Conservation (phyloP, 2,329 filamentous ascomycete species). For the Paecilomyces dactylethromorphus region DNA sequence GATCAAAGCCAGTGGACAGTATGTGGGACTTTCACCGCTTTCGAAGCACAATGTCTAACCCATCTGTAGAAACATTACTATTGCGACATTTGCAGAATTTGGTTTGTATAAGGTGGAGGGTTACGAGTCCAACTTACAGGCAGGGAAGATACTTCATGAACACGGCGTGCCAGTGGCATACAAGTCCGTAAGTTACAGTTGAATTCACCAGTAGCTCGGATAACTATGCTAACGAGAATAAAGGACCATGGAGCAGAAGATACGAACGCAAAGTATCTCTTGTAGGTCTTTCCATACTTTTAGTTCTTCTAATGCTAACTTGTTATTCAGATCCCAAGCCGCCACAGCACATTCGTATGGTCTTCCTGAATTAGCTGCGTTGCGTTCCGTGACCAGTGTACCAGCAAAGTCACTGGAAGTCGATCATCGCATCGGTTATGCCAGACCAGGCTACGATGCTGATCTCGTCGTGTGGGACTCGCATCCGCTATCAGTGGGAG, state of each 20-base stretch:
- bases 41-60: slow-evolving; percentile 51
- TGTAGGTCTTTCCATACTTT: slow-evolving; percentile 13
- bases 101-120: slow-evolving; percentile 68
- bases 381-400: slow-evolving; percentile 53
- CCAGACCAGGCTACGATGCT: slow-evolving; percentile 57
- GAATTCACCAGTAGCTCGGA: neutral
- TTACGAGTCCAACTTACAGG: slow-evolving; percentile 58
- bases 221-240: neutral
- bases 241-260: slow-evolving; percentile 28
- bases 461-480: slow-evolving; percentile 59
- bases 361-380: slow-evolving; percentile 54
- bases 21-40: slow-evolving; percentile 29
- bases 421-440: slow-evolving; percentile 52
- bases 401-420: slow-evolving; percentile 55
- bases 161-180: slow-evolving; percentile 62
- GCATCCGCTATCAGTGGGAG: slow-evolving; percentile 55
- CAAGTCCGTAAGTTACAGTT: slow-evolving; percentile 44
- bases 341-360: slow-evolving; percentile 49
- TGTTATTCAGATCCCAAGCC: slow-evolving; percentile 52
- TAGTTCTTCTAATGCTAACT: slow-evolving; percentile 59
- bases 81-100: slow-evolving; percentile 59
- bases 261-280: slow-evolving; percentile 37
- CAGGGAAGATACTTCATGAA: slow-evolving; percentile 60
- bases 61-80: slow-evolving; percentile 50
- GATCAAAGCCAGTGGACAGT: slow-evolving; percentile 13